These are phyloP conservation scores for Spathaspora girioi DNA, from an alignment of 805 yeast species.

Conservation along the genomic window DNA sequence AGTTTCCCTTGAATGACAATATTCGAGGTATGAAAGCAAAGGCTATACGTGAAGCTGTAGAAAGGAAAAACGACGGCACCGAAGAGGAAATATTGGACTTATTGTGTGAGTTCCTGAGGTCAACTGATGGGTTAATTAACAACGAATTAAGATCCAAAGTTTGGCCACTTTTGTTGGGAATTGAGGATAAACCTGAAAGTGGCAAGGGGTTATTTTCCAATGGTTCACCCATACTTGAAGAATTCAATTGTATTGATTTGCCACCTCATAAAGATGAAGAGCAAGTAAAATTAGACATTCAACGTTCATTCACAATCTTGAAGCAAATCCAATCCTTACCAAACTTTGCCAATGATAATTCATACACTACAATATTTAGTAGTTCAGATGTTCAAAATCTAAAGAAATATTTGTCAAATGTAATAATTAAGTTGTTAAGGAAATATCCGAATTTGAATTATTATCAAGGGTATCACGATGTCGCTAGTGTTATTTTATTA, in stretches of 20 bases:
- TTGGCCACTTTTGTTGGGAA: conserved; percentile 51
- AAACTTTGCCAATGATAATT: conserved; percentile 13
- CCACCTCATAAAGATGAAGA: conserved; percentile 65
- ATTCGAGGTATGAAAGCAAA: conserved; percentile 32
- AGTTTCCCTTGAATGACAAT: conserved; percentile 37
- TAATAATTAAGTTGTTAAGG: conserved; percentile 55
- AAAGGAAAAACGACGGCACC: conserved; percentile 6
- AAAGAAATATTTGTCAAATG: conserved; percentile 34
- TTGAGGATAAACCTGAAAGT: conserved; percentile 10
- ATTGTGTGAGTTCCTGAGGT: conserved; percentile 32
- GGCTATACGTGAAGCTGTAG: conserved; percentile 25
- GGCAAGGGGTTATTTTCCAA: neutral
- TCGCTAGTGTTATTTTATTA: conserved; percentile 63
- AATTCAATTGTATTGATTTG: conserved; percentile 23
- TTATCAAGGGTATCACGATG: conserved; percentile 92
- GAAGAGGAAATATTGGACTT: conserved; percentile 19
- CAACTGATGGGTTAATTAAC: conserved; percentile 47
- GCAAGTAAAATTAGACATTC: conserved; percentile 77
- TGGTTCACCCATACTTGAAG: conserved; percentile 15
- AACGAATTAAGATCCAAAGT: conserved; percentile 36
- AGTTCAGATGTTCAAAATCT: conserved; percentile 28
- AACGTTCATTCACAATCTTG: conserved; percentile 56
- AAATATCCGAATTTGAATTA: conserved; percentile 62
- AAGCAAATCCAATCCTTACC: conserved; percentile 26
- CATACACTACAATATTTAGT: conserved; percentile 32